A percentile compares a stretch with the other conserved stretches of the same genome.
These are phyloP conservation scores for Globisporangium paddicum DNA, from an alignment of 352 stramenopile species.

Conservation along the genomic window DNA sequence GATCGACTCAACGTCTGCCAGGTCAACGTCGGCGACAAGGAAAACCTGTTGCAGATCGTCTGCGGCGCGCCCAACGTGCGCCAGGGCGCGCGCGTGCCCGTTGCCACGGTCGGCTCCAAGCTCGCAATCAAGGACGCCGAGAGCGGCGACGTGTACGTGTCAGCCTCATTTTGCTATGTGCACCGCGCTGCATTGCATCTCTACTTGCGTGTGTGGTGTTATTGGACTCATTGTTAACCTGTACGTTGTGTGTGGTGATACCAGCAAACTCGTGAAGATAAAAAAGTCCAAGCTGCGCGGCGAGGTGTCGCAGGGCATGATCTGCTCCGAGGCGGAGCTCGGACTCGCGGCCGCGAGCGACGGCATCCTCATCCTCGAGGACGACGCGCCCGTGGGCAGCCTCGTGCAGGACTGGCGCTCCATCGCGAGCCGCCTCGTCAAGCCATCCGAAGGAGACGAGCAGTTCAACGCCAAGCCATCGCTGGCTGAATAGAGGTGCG, in stretches of 20 bases:
- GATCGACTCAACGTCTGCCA: constrained; percentile 66
- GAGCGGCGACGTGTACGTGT: constrained; percentile 53
- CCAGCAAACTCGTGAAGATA: constrained; percentile 77
- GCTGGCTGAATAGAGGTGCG: too few relatives aligned
- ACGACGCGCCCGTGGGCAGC: constrained; percentile 45
- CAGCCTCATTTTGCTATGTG: background rate
- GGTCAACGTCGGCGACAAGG: constrained; percentile 53
- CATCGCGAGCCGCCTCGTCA: constrained; percentile 29
- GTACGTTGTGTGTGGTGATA: constrained; percentile 3
- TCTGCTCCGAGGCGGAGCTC: constrained; percentile 76
- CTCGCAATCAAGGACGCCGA: constrained; percentile 47
- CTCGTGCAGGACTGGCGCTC: constrained; percentile 39
- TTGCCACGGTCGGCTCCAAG: constrained; percentile 59
- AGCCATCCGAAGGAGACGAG: background rate
- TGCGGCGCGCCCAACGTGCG: constrained; percentile 65
- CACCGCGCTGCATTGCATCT: background rate
- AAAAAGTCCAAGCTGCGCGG: constrained; percentile 81
- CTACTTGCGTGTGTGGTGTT: background rate
- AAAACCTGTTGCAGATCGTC: constrained; percentile 70
- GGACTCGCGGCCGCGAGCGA: constrained; percentile 55
- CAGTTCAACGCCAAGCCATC: background rate
- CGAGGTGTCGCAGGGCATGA: constrained; percentile 77
- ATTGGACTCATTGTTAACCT: constrained; percentile 2
- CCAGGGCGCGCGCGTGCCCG: constrained; percentile 52
- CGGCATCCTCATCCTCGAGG: constrained; percentile 62